These are phyloP conservation scores for Prunus kanzakura DNA, from an alignment of 306 rosid genomes.

Conservation along the genomic window DNA sequence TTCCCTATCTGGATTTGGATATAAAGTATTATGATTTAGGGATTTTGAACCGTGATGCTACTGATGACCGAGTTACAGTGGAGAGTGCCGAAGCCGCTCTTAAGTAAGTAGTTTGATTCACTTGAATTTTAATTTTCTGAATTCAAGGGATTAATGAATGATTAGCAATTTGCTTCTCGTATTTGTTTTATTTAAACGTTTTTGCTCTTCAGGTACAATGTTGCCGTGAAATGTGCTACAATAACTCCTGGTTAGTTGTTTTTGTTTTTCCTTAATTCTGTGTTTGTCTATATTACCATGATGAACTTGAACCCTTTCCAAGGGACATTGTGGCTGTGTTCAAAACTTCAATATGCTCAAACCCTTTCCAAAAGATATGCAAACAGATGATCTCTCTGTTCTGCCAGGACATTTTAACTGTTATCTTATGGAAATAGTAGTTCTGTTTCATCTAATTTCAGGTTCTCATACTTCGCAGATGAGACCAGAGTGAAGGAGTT, in stretches of 20 bases:
- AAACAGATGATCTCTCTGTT: not conserved
- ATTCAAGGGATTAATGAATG: not conserved
- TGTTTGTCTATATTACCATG: not conserved
- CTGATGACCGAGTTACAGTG: slow-evolving; percentile 78
- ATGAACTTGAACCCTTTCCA: not conserved
- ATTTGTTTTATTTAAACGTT: slow-evolving; percentile 11
- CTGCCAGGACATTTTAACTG: not conserved
- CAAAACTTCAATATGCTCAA: not conserved
- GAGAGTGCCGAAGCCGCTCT: slow-evolving; percentile 95
- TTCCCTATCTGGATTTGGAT: slow-evolving; percentile 80
- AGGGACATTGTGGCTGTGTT: not conserved
- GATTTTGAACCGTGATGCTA: slow-evolving; percentile 79
- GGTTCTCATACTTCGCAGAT: slow-evolving; percentile 49
- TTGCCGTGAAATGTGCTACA: slow-evolving; percentile 97
- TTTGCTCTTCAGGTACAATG: slow-evolving; percentile 65
- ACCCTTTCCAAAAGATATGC: not conserved
- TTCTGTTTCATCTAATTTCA: not conserved
- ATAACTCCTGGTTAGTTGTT: slow-evolving; percentile 81
- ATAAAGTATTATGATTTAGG: slow-evolving; percentile 91
- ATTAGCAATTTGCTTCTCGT: not conserved
- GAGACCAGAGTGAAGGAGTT: slow-evolving; percentile 93
- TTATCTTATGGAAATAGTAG: not conserved
- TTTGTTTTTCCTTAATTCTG: slow-evolving; percentile 19
- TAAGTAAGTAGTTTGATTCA: slow-evolving; percentile 43
- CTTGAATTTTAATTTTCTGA: not conserved